A percentile compares a stretch with the other conserved stretches of the same genome.
These are phyloP conservation scores for Diutina sp. DNA, from an alignment of 1,139 yeast genomes.

Conservation along the genomic window DNA sequence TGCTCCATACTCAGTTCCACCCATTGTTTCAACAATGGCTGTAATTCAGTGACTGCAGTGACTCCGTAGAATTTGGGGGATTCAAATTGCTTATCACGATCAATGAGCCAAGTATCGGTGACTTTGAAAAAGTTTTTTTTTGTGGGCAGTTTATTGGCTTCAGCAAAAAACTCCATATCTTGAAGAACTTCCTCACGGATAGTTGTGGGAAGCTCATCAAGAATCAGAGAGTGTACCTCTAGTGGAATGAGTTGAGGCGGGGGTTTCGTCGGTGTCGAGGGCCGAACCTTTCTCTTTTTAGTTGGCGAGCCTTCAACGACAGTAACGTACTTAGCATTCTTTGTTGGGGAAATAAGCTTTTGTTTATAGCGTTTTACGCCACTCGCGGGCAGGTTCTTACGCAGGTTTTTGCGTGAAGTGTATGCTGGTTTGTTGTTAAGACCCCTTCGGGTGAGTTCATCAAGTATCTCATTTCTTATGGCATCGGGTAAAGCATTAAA, in stretches of 20 bases:
- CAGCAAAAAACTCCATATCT: constrained; percentile 22
- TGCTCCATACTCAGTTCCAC: constrained; percentile 25
- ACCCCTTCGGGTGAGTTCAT: constrained; percentile 29
- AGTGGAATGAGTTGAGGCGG: constrained; percentile 6
- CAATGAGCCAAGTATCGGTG: constrained; percentile 14
- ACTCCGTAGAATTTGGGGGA: constrained; percentile 13
- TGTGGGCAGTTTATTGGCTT: constrained; percentile 14
- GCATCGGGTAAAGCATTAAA: constrained; percentile 41
- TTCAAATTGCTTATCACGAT: constrained; percentile 11
- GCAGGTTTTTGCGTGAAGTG: not conserved
- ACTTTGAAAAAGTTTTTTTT: constrained; percentile 10
- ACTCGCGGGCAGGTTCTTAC: not conserved
- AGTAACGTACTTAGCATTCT: constrained; percentile 7
- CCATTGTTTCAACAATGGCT: constrained; percentile 33
- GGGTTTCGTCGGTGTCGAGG: constrained; percentile 7
- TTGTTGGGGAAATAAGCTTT: constrained; percentile 3
- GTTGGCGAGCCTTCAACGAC: constrained; percentile 24
- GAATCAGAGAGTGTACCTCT: constrained; percentile 13
- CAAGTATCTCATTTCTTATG: constrained; percentile 34
- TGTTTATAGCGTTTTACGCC: constrained; percentile 4
- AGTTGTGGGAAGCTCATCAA: constrained; percentile 35
- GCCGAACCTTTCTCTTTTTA: constrained; percentile 8
- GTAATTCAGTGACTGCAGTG: constrained; percentile 26
- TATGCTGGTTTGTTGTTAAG: not conserved
- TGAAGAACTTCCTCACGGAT: constrained; percentile 26